phyloP scores from a whole-genome alignment of 2,329 filamentous ascomycete genomes.

The Cordyceps javanica region DNA sequence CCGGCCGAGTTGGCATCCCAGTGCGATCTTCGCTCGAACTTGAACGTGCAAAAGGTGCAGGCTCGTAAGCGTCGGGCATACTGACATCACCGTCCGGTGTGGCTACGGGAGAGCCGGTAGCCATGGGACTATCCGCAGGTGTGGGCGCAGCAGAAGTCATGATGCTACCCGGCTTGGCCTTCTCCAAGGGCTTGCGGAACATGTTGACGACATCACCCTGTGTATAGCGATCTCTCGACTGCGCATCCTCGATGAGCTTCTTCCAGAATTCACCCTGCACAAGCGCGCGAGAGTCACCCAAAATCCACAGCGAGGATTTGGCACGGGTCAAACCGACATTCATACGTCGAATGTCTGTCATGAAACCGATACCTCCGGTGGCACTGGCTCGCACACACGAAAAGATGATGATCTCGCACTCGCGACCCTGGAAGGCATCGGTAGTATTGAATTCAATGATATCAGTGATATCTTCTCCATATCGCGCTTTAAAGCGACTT shows the following conservation, averaged over 20 bases:
- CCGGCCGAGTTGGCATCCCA: constrained; percentile 8
- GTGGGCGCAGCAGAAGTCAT: constrained; percentile 15
- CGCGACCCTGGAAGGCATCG: constrained; percentile 93
- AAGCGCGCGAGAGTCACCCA: constrained; percentile 85
- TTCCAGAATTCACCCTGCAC: constrained; percentile 87
- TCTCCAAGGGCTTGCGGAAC: constrained; percentile 39
- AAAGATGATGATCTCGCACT: constrained; percentile 98
- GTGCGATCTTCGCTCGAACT: not conserved
- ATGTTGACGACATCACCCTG: constrained; percentile 51
- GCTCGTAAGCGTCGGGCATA: constrained; percentile 12
- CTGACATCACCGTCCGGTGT: constrained; percentile 5
- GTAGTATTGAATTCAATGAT: constrained; percentile 97
- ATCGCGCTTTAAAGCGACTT: constrained; percentile 63
- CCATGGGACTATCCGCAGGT: not conserved
- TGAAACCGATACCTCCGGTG: constrained; percentile 95
- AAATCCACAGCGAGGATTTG: constrained; percentile 92
- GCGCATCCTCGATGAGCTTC: constrained; percentile 77
- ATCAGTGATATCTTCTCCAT: constrained; percentile 68
- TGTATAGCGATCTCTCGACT: constrained; percentile 68
- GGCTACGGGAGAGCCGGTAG: not conserved
- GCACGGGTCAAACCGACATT: constrained; percentile 96
- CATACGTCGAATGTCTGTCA: constrained; percentile 97
- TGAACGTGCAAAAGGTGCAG: not conserved
- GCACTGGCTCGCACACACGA: constrained; percentile 92
- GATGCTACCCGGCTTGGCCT: constrained; percentile 23